A percentile compares a stretch with the other conserved stretches of the same genome.
phyloP scores from a whole-genome alignment of 805 yeast genomes.

The Clavispora fructus region DNA sequence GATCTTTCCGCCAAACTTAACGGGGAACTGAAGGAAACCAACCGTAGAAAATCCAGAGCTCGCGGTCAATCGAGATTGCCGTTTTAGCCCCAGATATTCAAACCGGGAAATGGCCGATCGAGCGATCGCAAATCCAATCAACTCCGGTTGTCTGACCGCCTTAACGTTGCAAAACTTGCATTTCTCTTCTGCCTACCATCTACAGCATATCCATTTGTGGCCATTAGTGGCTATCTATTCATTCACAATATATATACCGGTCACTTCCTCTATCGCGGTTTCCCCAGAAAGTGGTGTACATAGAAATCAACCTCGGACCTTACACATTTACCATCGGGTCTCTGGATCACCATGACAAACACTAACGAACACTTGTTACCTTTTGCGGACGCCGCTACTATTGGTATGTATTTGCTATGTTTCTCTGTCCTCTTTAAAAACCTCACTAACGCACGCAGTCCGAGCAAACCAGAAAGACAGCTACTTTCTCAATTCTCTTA shows the following conservation, averaged over 20 bases:
- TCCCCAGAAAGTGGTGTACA: conserved; percentile 5
- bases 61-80: not conserved
- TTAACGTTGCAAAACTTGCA: not conserved
- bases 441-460: conserved; percentile 39
- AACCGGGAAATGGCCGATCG: too few species aligned
- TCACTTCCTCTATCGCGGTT: not conserved
- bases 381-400: conserved; percentile 83
- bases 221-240: not conserved
- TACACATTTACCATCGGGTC: not conserved
- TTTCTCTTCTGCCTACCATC: too few species aligned
- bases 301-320: not conserved
- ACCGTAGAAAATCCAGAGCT: not conserved
- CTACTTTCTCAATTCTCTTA: conserved; percentile 55
- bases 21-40: not conserved
- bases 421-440: not conserved
- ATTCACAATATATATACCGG: not conserved
- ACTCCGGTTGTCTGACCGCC: too few species aligned
- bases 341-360: conserved; percentile 5
- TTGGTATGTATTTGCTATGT: conserved; percentile 45
- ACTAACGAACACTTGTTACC: conserved; percentile 35
- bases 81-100: not conserved
- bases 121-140: too few species aligned
- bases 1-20: conserved; percentile 43
- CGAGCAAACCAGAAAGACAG: conserved; percentile 89
- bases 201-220: too few species aligned